These are phyloP conservation scores for Hibiscus mutabilis DNA, from an alignment of 345 rosid species.

Conservation along the genomic window DNA sequence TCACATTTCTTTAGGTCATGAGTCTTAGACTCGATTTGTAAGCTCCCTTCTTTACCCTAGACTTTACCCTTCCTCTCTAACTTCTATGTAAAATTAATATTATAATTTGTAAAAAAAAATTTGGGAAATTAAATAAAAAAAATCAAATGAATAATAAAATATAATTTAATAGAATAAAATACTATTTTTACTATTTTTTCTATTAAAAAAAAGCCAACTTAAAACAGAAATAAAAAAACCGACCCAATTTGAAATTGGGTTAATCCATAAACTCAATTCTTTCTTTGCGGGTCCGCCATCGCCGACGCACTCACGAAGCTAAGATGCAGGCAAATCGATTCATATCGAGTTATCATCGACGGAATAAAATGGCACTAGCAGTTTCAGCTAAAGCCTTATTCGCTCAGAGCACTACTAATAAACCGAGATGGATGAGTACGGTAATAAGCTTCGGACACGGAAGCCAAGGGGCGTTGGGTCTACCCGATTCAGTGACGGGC, in stretches of 20 bases:
- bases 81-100: no score
- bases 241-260: neutral
- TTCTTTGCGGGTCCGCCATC: neutral
- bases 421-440: slow-evolving; percentile 23
- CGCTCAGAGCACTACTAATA: neutral
- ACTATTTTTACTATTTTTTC: no score
- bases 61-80: no score
- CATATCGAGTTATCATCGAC: neutral
- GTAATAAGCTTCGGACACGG: slow-evolving; percentile 94
- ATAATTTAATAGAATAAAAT: no score
- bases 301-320: neutral
- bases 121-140: no score
- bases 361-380: neutral
- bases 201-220: no score
- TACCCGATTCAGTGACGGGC: slow-evolving; percentile 45
- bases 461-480: slow-evolving; percentile 70
- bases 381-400: neutral
- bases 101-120: no score
- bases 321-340: slow-evolving; percentile 7
- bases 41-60: no score
- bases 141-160: no score
- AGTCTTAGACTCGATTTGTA: no score
- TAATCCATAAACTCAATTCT: neutral
- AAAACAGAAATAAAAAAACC: no score
- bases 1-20: no score